A percentile compares a stretch with the other conserved stretches of the same genome.
Conservation (phyloP, 192 early-diverging fungal species). For the Backusella parvicylindrica region DNA sequence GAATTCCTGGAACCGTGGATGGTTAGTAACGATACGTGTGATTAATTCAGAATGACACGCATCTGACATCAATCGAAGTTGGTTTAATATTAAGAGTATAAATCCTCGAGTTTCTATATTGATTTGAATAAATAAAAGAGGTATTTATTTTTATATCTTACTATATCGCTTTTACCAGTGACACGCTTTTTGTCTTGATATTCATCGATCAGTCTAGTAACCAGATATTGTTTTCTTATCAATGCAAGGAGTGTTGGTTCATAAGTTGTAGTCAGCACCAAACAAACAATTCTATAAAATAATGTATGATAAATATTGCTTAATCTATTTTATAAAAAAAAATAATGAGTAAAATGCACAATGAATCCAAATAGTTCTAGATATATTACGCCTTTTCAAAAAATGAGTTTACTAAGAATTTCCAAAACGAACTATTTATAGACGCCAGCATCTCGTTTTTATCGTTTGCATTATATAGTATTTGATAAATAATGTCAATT, state of each 20-base stretch:
- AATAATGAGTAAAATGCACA: neutral
- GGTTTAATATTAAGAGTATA: slow-evolving; percentile 30
- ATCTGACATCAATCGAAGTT: slow-evolving; percentile 22
- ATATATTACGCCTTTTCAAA: slow-evolving; percentile 27
- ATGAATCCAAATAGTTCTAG: neutral
- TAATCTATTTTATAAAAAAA: neutral
- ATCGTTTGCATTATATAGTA: slow-evolving; percentile 7
- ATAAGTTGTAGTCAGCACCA: slow-evolving; percentile 4
- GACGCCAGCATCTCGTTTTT: slow-evolving; percentile 12
- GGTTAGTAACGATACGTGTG: slow-evolving; percentile 4
- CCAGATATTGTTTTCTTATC: slow-evolving; percentile 21
- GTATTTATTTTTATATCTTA: neutral
- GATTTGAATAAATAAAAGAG: too few species aligned
- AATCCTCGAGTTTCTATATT: slow-evolving; percentile 22
- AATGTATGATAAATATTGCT: slow-evolving; percentile 33
- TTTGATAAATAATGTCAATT: slow-evolving; percentile 23
- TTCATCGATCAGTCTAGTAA: slow-evolving; percentile 24
- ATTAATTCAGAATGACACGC: slow-evolving; percentile 10
- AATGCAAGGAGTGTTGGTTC: slow-evolving; percentile 16
- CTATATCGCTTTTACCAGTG: slow-evolving; percentile 16
- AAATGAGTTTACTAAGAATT: slow-evolving; percentile 30
- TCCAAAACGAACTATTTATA: slow-evolving; percentile 29
- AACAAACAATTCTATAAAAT: slow-evolving; percentile 26
- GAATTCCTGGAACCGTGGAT: slow-evolving; percentile 22
- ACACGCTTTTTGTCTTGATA: slow-evolving; percentile 19